A percentile compares a stretch with the other conserved stretches of the same genome.
Evolutionary conservation across 164 flowering plant species (phyloP).

Genomic region (Magnolia changhungtana): DNA sequence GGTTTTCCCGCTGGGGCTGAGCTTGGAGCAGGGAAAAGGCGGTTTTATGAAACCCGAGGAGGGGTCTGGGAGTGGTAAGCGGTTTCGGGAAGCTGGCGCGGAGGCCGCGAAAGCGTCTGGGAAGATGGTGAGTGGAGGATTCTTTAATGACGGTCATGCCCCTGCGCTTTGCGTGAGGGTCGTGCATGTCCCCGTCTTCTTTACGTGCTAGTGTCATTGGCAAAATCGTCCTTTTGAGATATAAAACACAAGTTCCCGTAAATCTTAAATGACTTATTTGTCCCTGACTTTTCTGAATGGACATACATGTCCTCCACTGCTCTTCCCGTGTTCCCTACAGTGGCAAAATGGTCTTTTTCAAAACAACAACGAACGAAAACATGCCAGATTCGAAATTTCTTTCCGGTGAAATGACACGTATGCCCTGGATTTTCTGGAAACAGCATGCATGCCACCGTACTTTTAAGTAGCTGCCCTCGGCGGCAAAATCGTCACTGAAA

Average conservation of each 20-base stretch:
- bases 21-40: conserved; percentile 72
- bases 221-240: background rate
- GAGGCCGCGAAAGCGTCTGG: conserved; percentile 43
- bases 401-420: background rate
- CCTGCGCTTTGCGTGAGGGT: background rate
- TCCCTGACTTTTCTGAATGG: background rate
- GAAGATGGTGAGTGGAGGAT: conserved; percentile 35
- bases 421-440: background rate
- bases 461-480: background rate
- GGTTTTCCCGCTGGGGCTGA: conserved; percentile 67
- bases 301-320: background rate
- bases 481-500: background rate
- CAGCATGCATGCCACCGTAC: background rate
- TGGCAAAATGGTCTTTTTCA: background rate
- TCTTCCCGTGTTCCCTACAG: too few relatives aligned
- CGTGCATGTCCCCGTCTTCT: background rate
- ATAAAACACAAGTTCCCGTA: background rate
- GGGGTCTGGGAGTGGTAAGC: conserved; percentile 59
- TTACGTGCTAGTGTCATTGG: background rate
- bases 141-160: background rate
- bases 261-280: background rate
- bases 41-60: conserved; percentile 61
- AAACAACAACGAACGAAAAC: too few relatives aligned
- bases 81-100: conserved; percentile 55
- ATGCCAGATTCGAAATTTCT: background rate